These are phyloP conservation scores for Xylariaceae sp. DNA, from an alignment of 2,329 filamentous ascomycete species.

Conservation along the genomic window DNA sequence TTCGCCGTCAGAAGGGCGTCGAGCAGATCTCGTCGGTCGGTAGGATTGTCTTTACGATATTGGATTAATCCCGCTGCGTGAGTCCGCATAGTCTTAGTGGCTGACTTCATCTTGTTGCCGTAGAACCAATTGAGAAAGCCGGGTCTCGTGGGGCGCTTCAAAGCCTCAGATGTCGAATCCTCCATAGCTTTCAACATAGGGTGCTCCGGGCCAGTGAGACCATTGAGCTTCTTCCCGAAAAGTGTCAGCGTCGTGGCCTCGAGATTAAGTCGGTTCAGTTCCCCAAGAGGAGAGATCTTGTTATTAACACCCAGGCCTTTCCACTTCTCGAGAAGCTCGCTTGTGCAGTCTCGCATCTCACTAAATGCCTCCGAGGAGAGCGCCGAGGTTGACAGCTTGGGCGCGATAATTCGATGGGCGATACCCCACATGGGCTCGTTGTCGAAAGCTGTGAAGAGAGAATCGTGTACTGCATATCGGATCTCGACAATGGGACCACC, in stretches of 20 bases:
- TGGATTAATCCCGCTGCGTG: conserved; percentile 64
- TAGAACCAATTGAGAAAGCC: conserved; percentile 60
- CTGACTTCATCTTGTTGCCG: conserved; percentile 58
- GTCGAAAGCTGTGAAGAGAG: conserved; percentile 60
- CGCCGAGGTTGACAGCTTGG: conserved; percentile 46
- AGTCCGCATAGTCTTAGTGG: conserved; percentile 60
- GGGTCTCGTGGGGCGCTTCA: conserved; percentile 60
- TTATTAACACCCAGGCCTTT: conserved; percentile 45
- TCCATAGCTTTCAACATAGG: conserved; percentile 62
- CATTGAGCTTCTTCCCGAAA: conserved; percentile 57
- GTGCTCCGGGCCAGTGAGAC: conserved; percentile 53
- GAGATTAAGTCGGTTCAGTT: conserved; percentile 61
- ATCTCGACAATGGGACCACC: conserved; percentile 61
- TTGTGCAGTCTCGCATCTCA: conserved; percentile 57
- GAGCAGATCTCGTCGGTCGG: conserved; percentile 65
- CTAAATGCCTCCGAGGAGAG: conserved; percentile 47
- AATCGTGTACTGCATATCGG: conserved; percentile 55
- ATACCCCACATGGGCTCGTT: conserved; percentile 57
- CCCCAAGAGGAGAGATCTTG: conserved; percentile 52
- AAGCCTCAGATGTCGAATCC: conserved; percentile 60
- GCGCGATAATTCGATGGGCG: conserved; percentile 59
- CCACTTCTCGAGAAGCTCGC: conserved; percentile 60
- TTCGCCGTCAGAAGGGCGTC: conserved; percentile 63
- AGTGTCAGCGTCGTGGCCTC: conserved; percentile 58
- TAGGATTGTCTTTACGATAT: conserved; percentile 60